These are phyloP conservation scores for Colletotrichum truncatum DNA, from an alignment of 2,329 filamentous ascomycete species.

Conservation along the genomic window DNA sequence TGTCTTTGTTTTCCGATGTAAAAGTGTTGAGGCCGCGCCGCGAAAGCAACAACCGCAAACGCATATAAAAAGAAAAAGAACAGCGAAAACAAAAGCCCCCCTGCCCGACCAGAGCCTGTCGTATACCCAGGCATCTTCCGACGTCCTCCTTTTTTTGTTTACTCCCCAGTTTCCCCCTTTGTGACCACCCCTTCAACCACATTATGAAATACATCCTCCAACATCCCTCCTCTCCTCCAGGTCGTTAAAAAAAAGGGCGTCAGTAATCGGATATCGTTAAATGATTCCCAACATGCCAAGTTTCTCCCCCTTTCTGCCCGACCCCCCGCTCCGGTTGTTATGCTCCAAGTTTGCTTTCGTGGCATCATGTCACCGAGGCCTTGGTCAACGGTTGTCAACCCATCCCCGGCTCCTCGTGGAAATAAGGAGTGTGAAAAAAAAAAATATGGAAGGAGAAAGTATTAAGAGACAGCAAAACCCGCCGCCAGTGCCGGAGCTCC, in stretches of 20 bases:
- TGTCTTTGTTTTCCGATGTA: neutral
- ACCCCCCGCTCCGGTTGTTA: conserved; percentile 15
- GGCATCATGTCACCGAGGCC: conserved; percentile 18
- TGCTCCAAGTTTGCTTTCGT: conserved; percentile 30
- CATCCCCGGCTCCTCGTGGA: neutral
- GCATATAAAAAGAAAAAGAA: neutral
- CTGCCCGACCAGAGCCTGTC: conserved; percentile 6
- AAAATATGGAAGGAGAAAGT: neutral
- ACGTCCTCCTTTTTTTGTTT: neutral
- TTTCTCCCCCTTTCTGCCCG: neutral
- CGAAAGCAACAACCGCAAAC: neutral
- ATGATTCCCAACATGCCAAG: conserved; percentile 3
- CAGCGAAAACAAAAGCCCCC: neutral
- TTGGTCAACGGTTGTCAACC: neutral
- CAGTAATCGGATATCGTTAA: conserved; percentile 26
- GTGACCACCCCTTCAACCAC: neutral
- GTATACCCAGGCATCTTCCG: conserved; percentile 5
- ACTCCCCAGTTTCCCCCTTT: too few species aligned
- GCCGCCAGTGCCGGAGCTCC: conserved; percentile 5
- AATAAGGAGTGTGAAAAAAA: neutral
- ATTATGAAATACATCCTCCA: conserved; percentile 15
- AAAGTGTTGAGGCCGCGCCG: neutral
- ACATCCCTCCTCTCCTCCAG: neutral
- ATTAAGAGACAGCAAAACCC: conserved; percentile 17
- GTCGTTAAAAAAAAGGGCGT: conserved; percentile 26